These are phyloP conservation scores for Wickerhamiella sergipiensis DNA, from an alignment of 805 yeast genomes.

Conservation along the genomic window DNA sequence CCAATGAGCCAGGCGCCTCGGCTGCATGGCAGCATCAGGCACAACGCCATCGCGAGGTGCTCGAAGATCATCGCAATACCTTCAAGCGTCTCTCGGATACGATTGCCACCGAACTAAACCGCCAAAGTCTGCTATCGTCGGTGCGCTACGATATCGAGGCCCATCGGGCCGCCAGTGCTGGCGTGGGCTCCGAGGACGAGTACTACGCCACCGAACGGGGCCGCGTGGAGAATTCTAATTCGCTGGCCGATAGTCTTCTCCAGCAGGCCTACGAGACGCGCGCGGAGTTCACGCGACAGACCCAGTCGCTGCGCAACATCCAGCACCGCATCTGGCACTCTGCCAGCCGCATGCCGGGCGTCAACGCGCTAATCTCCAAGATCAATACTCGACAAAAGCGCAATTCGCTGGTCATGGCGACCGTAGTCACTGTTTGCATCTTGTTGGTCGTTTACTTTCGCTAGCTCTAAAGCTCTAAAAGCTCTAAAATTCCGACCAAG, in stretches of 20 bases:
- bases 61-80: constrained; percentile 55
- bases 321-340: constrained; percentile 48
- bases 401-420: constrained; percentile 72
- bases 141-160: constrained; percentile 71
- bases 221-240: constrained; percentile 59
- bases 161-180: constrained; percentile 32
- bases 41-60: constrained; percentile 64
- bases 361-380: constrained; percentile 57
- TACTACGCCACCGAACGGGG: constrained; percentile 68
- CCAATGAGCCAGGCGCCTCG: constrained; percentile 37
- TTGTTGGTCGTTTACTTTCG: constrained; percentile 46
- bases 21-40: constrained; percentile 70
- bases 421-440: constrained; percentile 59
- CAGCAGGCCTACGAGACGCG: constrained; percentile 83
- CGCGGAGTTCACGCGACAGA: constrained; percentile 67
- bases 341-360: constrained; percentile 66
- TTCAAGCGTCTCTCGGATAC: constrained; percentile 44
- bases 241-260: constrained; percentile 63
- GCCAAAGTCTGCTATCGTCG: constrained; percentile 56
- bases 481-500: too few relatives aligned
- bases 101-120: constrained; percentile 61
- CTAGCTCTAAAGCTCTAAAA: too few relatives aligned
- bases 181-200: constrained; percentile 36
- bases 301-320: constrained; percentile 47
- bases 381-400: constrained; percentile 83